Evolutionary conservation across 2,329 filamentous ascomycete species (phyloP).

Genomic region (Setomelanomma holmii): DNA sequence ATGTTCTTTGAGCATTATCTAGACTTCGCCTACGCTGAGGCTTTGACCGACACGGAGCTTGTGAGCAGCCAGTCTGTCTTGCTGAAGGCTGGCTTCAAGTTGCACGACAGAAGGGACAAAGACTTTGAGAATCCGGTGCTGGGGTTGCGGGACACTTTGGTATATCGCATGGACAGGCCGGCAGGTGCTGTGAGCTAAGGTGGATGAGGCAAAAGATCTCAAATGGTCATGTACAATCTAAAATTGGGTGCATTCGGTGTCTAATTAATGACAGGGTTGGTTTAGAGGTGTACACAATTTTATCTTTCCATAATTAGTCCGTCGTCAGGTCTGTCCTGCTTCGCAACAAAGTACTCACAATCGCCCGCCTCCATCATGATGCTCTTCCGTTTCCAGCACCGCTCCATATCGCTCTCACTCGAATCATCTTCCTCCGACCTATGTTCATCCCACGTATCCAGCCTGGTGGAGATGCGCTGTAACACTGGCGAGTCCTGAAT

Average conservation of each 20-base stretch:
- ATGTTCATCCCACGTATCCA: background rate
- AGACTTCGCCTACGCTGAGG: constrained; percentile 49
- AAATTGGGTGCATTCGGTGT: too few relatives aligned
- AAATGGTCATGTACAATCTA: background rate
- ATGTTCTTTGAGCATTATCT: constrained; percentile 50
- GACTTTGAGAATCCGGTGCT: constrained; percentile 48
- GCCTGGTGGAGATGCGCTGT: constrained; percentile 6
- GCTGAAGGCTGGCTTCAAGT: constrained; percentile 62
- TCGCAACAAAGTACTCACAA: too few relatives aligned
- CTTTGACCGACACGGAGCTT: constrained; percentile 60
- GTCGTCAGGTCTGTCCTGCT: too few relatives aligned
- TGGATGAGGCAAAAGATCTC: background rate
- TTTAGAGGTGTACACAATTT: background rate
- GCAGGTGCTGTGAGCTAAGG: background rate
- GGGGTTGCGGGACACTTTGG: constrained; percentile 45
- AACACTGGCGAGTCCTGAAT: constrained; percentile 6
- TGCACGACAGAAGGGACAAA: constrained; percentile 53
- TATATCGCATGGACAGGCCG: constrained; percentile 39
- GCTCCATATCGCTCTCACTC: constrained; percentile 10
- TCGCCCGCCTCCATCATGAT: constrained; percentile 5
- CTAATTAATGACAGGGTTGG: too few relatives aligned
- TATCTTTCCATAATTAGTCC: background rate
- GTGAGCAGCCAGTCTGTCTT: constrained; percentile 63
- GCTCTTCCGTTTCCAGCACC: constrained; percentile 12
- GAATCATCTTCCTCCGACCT: constrained; percentile 1